Conservation (phyloP, 768 basidiomycete genomes). For the Rhizopogon sp. region DNA sequence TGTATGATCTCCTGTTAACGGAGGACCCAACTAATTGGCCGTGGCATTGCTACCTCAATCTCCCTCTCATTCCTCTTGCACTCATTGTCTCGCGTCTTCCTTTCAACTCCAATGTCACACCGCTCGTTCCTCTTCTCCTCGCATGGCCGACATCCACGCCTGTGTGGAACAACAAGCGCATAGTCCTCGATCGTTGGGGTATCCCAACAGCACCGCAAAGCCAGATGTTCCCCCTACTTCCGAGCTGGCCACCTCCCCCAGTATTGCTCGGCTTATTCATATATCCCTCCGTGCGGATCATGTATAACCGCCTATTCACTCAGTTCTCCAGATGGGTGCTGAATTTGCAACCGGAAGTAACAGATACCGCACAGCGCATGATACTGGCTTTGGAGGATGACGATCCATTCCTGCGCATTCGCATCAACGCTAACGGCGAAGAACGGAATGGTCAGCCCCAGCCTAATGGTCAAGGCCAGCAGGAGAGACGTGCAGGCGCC, state of each 20-base stretch:
- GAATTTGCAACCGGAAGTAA: conserved; percentile 24
- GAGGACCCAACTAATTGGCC: conserved; percentile 73
- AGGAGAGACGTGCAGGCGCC: conserved; percentile 5
- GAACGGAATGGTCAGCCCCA: conserved; percentile 10
- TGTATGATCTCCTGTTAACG: conserved; percentile 61
- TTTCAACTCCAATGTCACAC: conserved; percentile 22
- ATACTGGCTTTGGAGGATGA: conserved; percentile 21
- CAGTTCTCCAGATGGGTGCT: conserved; percentile 40
- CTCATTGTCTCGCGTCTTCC: conserved; percentile 61
- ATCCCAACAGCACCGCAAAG: background rate
- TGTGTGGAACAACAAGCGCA: conserved; percentile 7
- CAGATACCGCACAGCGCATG: conserved; percentile 13
- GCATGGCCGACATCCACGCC: conserved; percentile 27
- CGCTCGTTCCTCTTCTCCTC: conserved; percentile 17
- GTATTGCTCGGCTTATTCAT: conserved; percentile 49
- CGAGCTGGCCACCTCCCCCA: conserved; percentile 57
- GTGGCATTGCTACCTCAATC: conserved; percentile 69
- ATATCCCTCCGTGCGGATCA: conserved; percentile 40
- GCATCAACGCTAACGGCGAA: conserved; percentile 30
- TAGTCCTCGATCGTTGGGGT: conserved; percentile 8
- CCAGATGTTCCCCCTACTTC: conserved; percentile 24
- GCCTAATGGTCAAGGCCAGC: conserved; percentile 9
- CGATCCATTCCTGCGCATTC: conserved; percentile 25
- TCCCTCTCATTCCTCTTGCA: conserved; percentile 64
- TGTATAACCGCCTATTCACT: conserved; percentile 39